A percentile compares a stretch with the other conserved stretches of the same genome.
Conservation (phyloP, 1,139 yeast species). For the Diutina ranongensis region DNA sequence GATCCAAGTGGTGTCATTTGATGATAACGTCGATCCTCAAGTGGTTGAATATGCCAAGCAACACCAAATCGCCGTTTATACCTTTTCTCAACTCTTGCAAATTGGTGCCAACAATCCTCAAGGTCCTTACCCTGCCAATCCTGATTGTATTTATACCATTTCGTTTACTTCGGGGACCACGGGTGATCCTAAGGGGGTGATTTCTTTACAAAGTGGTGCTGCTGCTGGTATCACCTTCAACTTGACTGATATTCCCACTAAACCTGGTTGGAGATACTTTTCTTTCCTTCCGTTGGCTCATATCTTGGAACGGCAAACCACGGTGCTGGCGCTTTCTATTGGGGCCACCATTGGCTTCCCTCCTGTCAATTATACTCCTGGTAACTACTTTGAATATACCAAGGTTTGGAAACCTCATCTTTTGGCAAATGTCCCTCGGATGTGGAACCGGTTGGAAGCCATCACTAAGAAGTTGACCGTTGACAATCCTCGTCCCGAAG, state of each 20-base stretch:
- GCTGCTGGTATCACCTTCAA: conserved; percentile 18
- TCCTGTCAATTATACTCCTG: conserved; percentile 15
- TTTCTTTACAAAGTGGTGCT: conserved; percentile 20
- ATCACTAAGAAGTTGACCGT: conserved; percentile 10
- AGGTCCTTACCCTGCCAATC: conserved; percentile 15
- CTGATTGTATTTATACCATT: conserved; percentile 23
- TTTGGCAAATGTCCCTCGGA: conserved; percentile 28
- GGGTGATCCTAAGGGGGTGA: conserved; percentile 32
- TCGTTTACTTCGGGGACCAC: conserved; percentile 35
- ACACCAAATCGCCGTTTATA: conserved; percentile 8
- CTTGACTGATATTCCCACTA: conserved; percentile 9
- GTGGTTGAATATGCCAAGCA: conserved; percentile 11
- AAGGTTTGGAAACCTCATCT: conserved; percentile 20
- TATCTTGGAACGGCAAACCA: conserved; percentile 24
- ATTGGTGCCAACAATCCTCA: background rate
- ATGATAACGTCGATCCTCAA: conserved; percentile 13
- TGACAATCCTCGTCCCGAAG: background rate
- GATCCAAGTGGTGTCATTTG: conserved; percentile 15
- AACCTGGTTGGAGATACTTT: conserved; percentile 13
- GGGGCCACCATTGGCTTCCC: conserved; percentile 16
- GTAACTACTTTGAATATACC: conserved; percentile 13
- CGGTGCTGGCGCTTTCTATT: conserved; percentile 10
- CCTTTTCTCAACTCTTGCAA: background rate
- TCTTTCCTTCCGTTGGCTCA: conserved; percentile 30
- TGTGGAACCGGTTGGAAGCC: conserved; percentile 25